Percentiles rank a stretch among this genome's conserved stretches.
These are phyloP conservation scores for Streptanthus diversifolius DNA, from an alignment of 345 rosid genomes.

Conservation along the genomic window DNA sequence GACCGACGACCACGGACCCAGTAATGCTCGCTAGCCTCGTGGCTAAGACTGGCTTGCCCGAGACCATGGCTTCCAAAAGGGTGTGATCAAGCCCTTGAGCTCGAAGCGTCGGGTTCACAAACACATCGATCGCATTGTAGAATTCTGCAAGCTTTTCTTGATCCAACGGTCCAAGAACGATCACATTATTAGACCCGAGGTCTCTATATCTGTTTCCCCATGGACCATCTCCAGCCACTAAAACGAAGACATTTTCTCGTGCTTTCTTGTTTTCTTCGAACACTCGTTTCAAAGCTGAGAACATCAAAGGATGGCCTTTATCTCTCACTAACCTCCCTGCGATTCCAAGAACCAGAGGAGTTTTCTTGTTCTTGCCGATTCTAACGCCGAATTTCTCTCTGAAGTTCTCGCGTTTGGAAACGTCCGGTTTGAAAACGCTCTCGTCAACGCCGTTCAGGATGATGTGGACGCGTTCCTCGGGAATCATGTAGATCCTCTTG, in stretches of 20 bases:
- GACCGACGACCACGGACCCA: slow-evolving; percentile 59
- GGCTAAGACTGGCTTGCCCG: slow-evolving; percentile 75
- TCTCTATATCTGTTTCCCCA: slow-evolving; percentile 82
- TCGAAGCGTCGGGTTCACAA: slow-evolving; percentile 80
- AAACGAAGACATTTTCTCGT: slow-evolving; percentile 44
- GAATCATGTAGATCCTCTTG: slow-evolving; percentile 88
- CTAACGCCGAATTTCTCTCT: slow-evolving; percentile 49
- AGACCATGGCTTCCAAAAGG: slow-evolving; percentile 80
- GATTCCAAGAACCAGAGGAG: slow-evolving; percentile 58
- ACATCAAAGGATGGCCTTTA: slow-evolving; percentile 80
- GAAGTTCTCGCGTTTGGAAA: slow-evolving; percentile 44
- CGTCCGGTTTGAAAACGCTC: slow-evolving; percentile 60
- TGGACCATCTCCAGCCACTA: slow-evolving; percentile 93
- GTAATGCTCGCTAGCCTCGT: slow-evolving; percentile 85
- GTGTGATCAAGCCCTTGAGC: slow-evolving; percentile 95
- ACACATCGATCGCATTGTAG: slow-evolving; percentile 78
- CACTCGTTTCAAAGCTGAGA: slow-evolving; percentile 67
- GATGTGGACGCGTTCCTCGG: slow-evolving; percentile 83
- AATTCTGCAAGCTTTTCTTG: slow-evolving; percentile 69
- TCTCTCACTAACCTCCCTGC: slow-evolving; percentile 93
- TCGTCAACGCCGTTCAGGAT: slow-evolving; percentile 86
- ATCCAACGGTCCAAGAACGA: slow-evolving; percentile 78
- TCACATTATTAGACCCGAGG: slow-evolving; percentile 49
- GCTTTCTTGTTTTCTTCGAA: slow-evolving; percentile 48
- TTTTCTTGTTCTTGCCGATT: slow-evolving; percentile 20